Base-by-base conservation (phyloP, 306 rosid genomes). In the Abrus precatorius region DNA sequence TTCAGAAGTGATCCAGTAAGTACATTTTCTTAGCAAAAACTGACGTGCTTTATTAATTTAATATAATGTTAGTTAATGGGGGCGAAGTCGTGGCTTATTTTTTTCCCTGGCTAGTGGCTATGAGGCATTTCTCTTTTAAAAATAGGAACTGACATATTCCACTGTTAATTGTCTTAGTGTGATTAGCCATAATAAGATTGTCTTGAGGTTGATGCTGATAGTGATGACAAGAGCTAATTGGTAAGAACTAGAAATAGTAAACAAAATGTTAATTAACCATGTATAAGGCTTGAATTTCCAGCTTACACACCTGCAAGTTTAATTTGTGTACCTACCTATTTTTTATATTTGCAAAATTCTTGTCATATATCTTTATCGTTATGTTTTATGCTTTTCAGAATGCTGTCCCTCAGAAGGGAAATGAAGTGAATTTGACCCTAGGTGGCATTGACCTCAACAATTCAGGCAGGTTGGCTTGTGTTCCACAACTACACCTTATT, bases 401-500 rank as follows among this genome's bases (percentile, higher is more conserved):
- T 86, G 90, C 87, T 45, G 90, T 86, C 85, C 87, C 91, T 81
- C 88, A 68, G 61, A 93, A 83, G 89, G 99, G 95, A 61, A 88
- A 89, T 83, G 99, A 93, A 85, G 98, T 85, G 78, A 92, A 96
- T 88, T 87, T 96, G 89, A 96, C 97, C 75, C 97, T 96, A 5
- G 99, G 99, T 63, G 99, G 99, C 83, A 96, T 93, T 82, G 99
- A 96, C 77, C 99, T 96, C 97, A 96, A 96, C 97, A 96, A 93
- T 90, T 92, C 99, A 90, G 98, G 99, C 94, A 96, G 99, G 99
- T 96, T 89, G 90, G 98, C 91, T 88, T 86, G 86, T 80, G 78
- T 79, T 82, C 71, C 75, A 53, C 44, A 83, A 78, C 82, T 80
- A 65, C 41, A 50, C 34, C 56, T 61, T 43, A 48, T 57, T 60